These are phyloP conservation scores for Arthroderma sp. DNA, from an alignment of 2,329 filamentous ascomycete species.

Conservation along the genomic window DNA sequence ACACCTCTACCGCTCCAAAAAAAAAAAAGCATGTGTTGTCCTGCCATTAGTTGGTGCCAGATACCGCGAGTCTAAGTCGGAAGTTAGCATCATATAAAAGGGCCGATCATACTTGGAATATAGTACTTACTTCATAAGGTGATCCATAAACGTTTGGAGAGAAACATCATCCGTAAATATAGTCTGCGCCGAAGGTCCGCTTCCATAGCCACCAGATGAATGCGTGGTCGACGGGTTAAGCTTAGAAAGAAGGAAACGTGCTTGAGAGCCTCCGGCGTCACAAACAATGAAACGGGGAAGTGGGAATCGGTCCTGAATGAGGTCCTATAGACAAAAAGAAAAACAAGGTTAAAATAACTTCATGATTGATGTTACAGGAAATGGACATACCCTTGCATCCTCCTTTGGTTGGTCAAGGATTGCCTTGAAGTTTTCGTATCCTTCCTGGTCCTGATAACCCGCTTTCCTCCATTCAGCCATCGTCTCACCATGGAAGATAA, in stretches of 20 bases:
- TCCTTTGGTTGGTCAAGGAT: constrained; percentile 90
- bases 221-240: constrained; percentile 96
- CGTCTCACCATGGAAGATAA: constrained; percentile 98
- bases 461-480: constrained; percentile 97
- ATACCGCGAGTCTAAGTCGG: constrained; percentile 36
- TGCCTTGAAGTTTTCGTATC: constrained; percentile 88
- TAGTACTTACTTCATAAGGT: constrained; percentile 83
- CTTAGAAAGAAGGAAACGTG: constrained; percentile 91
- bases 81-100: constrained; percentile 13
- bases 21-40: background rate
- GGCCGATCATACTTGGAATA: constrained; percentile 2
- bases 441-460: constrained; percentile 94
- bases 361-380: background rate
- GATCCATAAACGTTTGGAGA: constrained; percentile 97
- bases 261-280: constrained; percentile 94
- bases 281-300: constrained; percentile 96
- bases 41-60: constrained; percentile 36
- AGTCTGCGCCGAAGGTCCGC: constrained; percentile 84
- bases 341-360: constrained; percentile 1
- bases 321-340: constrained; percentile 47
- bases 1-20: constrained; percentile 1
- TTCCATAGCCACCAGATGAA: constrained; percentile 82
- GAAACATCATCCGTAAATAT: constrained; percentile 99
- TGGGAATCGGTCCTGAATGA: constrained; percentile 96
- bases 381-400: constrained; percentile 66